A percentile compares a stretch with the other conserved stretches of the same genome.
Conservation (phyloP, 1,139 yeast species). For the Arxiozyma bovina region DNA sequence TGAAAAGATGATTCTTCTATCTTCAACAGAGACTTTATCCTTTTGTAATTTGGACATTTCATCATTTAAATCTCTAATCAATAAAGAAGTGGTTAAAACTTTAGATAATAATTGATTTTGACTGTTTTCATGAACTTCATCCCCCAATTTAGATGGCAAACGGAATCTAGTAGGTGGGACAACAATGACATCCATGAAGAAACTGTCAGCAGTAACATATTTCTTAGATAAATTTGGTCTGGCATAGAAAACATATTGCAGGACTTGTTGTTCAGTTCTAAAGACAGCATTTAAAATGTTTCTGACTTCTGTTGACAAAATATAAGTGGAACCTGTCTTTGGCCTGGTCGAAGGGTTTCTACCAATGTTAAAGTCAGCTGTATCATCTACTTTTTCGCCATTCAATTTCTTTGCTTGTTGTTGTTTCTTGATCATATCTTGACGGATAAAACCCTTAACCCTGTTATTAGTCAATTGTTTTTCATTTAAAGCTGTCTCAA, state of each 20-base stretch:
- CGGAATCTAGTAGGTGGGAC: slow-evolving; percentile 97
- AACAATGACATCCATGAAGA: slow-evolving; percentile 76
- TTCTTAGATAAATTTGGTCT: slow-evolving; percentile 51
- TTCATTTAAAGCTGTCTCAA: slow-evolving; percentile 76
- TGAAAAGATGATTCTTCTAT: slow-evolving; percentile 70
- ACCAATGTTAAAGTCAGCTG: slow-evolving; percentile 28
- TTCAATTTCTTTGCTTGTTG: slow-evolving; percentile 22
- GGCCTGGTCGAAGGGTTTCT: slow-evolving; percentile 41
- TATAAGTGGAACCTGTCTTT: slow-evolving; percentile 70
- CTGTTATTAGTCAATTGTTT: slow-evolving; percentile 76
- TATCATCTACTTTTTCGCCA: slow-evolving; percentile 25
- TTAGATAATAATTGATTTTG: slow-evolving; percentile 83
- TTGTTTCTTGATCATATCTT: slow-evolving; percentile 51
- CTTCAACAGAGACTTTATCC: slow-evolving; percentile 56
- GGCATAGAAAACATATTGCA: slow-evolving; percentile 64
- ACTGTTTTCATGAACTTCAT: slow-evolving; percentile 87
- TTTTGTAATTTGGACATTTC: slow-evolving; percentile 56
- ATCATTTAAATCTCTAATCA: slow-evolving; percentile 82
- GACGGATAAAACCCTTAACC: slow-evolving; percentile 68
- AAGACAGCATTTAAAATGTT: slow-evolving; percentile 70
- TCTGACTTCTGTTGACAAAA: slow-evolving; percentile 78
- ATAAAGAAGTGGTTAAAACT: slow-evolving; percentile 66
- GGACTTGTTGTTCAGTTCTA: slow-evolving; percentile 53
- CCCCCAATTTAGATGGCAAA: slow-evolving; percentile 94
- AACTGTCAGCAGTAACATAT: slow-evolving; percentile 67